Evolutionary conservation across 2,329 filamentous ascomycete species (phyloP), one percentile per base, ranked within the genome.

Genomic region (Sphaerulina vaccinii): DNA sequence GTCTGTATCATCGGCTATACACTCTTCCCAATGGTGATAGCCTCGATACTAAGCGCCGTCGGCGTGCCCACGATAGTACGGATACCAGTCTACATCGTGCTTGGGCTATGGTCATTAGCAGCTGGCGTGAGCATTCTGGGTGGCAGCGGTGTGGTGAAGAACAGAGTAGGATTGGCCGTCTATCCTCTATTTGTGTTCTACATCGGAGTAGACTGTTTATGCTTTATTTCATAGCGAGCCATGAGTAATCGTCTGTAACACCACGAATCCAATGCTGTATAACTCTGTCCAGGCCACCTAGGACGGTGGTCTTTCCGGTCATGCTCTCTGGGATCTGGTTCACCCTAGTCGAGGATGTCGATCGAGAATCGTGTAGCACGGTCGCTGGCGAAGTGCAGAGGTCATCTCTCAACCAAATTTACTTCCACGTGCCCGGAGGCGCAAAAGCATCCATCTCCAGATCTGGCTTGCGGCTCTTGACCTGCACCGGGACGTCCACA

Each of bases 1-100:
- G 83, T 99, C 61, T 97, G 91, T 71, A 95, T 99, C 64, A 99
- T 99, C 68, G 93, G 93, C 39, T 99, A 99, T 73, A 99, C 93
- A 1, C 82, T 99, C 50, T 99, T 99, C 74, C 93, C 93, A 1
- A 82, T 99, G 47, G 93, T 97, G 63, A 88, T 99, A 61, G 95
- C 95, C 6, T 85, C 92, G 1, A 75, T 96, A 45, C 82, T 99
- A 58, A 96, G 90, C 50, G 92, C 92, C 1, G 68, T 99, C 24
- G 79, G 83, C 44, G 79, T 97, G 6, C 86, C 85, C 36, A 86
- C 83, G 62, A 87, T 97, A 59, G 83, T 87, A 5, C 81, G 93
- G 51, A 89, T 97, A 68, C 93, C 93, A 1, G 83, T 99, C 47
- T 97, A 99, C 70, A 77, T 93, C 44, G 79, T 95, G 24, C 81